Conservation (phyloP, 306 rosid genomes). For the Crotalaria pallida region DNA sequence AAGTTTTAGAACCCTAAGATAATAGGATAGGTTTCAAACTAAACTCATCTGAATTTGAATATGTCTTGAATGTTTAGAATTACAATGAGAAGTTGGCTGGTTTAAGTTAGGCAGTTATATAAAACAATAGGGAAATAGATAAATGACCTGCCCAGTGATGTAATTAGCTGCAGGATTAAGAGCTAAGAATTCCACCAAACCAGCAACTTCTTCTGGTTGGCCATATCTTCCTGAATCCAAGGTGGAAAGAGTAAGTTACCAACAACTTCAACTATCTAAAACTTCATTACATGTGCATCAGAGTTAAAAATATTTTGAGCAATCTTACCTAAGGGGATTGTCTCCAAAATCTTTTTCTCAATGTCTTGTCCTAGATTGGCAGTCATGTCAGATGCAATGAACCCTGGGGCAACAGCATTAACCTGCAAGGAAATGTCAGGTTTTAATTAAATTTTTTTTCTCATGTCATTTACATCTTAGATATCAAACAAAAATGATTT, state of each 20-base stretch:
- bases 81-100: neutral
- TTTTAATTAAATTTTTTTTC: too few relatives aligned
- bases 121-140: neutral
- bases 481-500: neutral
- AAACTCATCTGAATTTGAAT: neutral
- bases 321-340: conserved; percentile 68
- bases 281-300: neutral
- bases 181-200: conserved; percentile 85
- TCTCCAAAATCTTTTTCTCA: conserved; percentile 53
- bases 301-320: conserved; percentile 7
- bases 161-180: conserved; percentile 73
- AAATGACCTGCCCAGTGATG: conserved; percentile 77
- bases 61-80: neutral
- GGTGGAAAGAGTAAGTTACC: neutral
- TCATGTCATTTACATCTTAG: neutral
- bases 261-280: neutral
- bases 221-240: conserved; percentile 67
- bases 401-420: conserved; percentile 89
- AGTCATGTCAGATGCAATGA: conserved; percentile 85
- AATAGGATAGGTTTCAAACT: neutral
- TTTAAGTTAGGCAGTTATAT: neutral
- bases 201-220: conserved; percentile 88
- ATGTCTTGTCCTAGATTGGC: conserved; percentile 64
- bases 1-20: neutral
- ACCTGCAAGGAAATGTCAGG: conserved; percentile 39